A percentile compares a stretch with the other conserved stretches of the same genome.
phyloP scores from a whole-genome alignment of 2,329 filamentous ascomycete genomes.

The Cylindrodendrum hubeiense region DNA sequence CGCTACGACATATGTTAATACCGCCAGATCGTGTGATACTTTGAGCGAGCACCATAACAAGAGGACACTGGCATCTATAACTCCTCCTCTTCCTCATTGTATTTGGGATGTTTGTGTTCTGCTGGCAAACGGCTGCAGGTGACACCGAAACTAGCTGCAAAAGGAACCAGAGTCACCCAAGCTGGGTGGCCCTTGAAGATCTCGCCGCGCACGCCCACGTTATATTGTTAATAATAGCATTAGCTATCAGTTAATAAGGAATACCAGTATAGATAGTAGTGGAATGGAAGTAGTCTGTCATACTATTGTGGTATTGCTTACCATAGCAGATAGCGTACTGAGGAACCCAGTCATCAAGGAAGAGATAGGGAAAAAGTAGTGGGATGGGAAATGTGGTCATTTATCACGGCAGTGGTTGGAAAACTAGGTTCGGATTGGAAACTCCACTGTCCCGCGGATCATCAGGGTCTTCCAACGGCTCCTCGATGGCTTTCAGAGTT shows the following conservation, averaged over 20 bases:
- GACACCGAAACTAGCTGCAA: constrained; percentile 45
- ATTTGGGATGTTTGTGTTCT: constrained; percentile 34
- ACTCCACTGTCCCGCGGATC: not conserved
- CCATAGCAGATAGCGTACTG: not conserved
- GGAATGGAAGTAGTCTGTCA: not conserved
- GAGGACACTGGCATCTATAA: too few species aligned
- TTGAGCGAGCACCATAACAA: too few species aligned
- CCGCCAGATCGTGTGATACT: too few species aligned
- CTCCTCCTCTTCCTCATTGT: constrained; percentile 22
- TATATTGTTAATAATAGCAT: not conserved
- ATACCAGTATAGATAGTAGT: not conserved
- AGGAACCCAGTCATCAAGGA: not conserved
- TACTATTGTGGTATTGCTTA: not conserved
- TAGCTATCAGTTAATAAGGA: too few species aligned
- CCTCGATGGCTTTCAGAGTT: not conserved
- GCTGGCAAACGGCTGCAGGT: constrained; percentile 45
- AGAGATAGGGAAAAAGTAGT: not conserved
- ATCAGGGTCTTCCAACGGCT: not conserved
- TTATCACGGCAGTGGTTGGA: not conserved
- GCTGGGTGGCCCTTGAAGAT: constrained; percentile 70
- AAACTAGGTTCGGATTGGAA: not conserved
- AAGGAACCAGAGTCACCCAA: constrained; percentile 50
- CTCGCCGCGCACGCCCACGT: constrained; percentile 70
- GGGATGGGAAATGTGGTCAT: not conserved
- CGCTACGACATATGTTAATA: too few species aligned